Evolutionary conservation across 306 rosid genomes (phyloP).

Genomic region (Lathyrus tuberosus): DNA sequence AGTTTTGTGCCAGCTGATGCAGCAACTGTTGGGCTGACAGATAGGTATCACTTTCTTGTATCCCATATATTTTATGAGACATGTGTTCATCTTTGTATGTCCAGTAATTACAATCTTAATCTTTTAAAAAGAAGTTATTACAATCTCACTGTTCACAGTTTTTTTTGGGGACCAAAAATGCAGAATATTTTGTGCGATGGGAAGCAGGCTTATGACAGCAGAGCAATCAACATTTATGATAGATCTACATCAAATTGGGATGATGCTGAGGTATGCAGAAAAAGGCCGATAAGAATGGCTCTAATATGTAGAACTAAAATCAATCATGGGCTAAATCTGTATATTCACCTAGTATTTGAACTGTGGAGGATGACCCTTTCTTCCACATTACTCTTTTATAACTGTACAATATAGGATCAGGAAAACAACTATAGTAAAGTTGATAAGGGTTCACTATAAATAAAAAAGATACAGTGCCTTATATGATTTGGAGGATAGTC

Average conservation of each 20-base stretch:
- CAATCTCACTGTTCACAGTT: constrained; percentile 35
- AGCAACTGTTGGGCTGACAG: constrained; percentile 96
- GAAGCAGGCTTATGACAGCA: constrained; percentile 89
- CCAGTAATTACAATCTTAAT: constrained; percentile 13
- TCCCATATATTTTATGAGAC: constrained; percentile 37
- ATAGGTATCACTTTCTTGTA: constrained; percentile 64
- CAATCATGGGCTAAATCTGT: constrained; percentile 9
- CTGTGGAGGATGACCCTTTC: constrained; percentile 24
- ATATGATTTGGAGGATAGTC: constrained; percentile 7
- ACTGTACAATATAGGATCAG: neutral
- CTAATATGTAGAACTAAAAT: constrained; percentile 15
- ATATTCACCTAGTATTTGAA: constrained; percentile 33
- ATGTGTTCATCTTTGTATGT: constrained; percentile 14
- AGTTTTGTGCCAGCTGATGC: constrained; percentile 98
- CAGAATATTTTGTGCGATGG: constrained; percentile 96
- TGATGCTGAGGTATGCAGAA: constrained; percentile 83
- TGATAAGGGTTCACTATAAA: neutral
- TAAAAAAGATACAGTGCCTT: neutral
- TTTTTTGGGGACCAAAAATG: neutral
- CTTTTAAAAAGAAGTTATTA: neutral
- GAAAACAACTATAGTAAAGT: neutral
- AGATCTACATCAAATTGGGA: constrained; percentile 95
- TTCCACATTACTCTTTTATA: constrained; percentile 26
- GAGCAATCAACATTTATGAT: constrained; percentile 94
- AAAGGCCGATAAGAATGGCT: constrained; percentile 24